Conservation (phyloP, 1,284 basidiomycete genomes). For the Ustilago bromivora region DNA sequence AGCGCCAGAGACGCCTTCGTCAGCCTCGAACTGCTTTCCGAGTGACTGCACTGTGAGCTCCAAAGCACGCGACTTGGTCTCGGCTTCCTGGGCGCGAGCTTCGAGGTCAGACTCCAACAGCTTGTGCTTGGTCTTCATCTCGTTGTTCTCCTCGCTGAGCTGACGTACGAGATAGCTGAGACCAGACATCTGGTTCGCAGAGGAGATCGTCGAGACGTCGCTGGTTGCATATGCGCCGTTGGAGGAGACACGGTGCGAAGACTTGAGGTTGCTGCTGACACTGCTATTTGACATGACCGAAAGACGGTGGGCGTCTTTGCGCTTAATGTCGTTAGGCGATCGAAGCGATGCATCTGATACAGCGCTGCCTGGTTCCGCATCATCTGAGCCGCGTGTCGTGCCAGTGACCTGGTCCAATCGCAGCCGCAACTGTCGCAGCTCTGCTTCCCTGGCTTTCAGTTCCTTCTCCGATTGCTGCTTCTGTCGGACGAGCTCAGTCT, state of each 20-base stretch:
- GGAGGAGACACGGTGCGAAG: slow-evolving; percentile 66
- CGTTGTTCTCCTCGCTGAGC: slow-evolving; percentile 82
- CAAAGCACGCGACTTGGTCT: slow-evolving; percentile 79
- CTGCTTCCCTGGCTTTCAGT: slow-evolving; percentile 69
- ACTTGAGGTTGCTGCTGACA: slow-evolving; percentile 24
- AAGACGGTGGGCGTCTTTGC: slow-evolving; percentile 59
- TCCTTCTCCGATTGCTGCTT: slow-evolving; percentile 68
- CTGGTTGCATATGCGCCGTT: slow-evolving; percentile 72
- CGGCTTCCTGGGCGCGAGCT: slow-evolving; percentile 79
- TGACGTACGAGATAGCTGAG: slow-evolving; percentile 83
- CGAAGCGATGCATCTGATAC: slow-evolving; percentile 8
- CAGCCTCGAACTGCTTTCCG: slow-evolving; percentile 73
- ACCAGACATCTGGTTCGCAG: slow-evolving; percentile 74
- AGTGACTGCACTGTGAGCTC: slow-evolving; percentile 81
- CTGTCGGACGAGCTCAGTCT: slow-evolving; percentile 71
- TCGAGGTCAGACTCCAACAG: slow-evolving; percentile 76
- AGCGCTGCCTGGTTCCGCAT: background rate
- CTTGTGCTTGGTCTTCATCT: slow-evolving; percentile 77
- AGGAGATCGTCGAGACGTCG: slow-evolving; percentile 74
- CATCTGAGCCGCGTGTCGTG: slow-evolving; percentile 3
- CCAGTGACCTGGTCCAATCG: slow-evolving; percentile 68
- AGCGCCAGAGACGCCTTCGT: slow-evolving; percentile 66
- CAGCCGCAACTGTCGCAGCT: slow-evolving; percentile 45
- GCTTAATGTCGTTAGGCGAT: slow-evolving; percentile 2
- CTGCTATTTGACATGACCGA: slow-evolving; percentile 26